Conservation (phyloP, 176 grass and related monocot species). For the Alloteropsis semialata region DNA sequence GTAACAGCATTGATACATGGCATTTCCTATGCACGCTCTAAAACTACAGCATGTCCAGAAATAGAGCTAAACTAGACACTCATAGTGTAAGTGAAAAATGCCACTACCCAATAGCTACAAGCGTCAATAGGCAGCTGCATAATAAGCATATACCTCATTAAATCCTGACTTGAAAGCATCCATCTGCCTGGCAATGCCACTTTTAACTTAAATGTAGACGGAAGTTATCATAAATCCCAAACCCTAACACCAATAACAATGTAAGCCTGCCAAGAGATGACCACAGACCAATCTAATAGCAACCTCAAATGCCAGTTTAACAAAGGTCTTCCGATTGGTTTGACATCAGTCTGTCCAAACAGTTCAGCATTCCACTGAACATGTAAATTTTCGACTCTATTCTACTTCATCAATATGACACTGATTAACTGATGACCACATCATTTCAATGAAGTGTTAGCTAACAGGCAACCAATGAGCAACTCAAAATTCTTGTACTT, state of each 20-base stretch:
- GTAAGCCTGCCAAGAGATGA: neutral
- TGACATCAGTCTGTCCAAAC: neutral
- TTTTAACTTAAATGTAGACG: conserved; percentile 20
- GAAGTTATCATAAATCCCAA: neutral
- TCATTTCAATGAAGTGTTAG: neutral
- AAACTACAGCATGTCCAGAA: neutral
- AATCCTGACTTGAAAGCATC: conserved; percentile 92
- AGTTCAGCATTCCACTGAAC: neutral
- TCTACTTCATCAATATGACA: neutral
- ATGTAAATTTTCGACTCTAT: neutral
- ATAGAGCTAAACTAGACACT: neutral
- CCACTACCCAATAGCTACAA: neutral
- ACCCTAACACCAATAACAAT: neutral
- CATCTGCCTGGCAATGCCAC: conserved; percentile 71
- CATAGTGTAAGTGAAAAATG: neutral
- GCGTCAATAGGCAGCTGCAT: neutral
- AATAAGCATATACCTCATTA: conserved; percentile 69
- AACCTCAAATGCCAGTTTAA: neutral
- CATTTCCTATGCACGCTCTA: neutral
- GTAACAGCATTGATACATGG: neutral
- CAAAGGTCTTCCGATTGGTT: neutral
- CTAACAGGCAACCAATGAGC: neutral
- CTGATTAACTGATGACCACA: neutral
- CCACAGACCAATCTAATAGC: neutral
- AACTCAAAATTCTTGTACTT: conserved; percentile 2